phyloP scores from a whole-genome alignment of 2,329 filamentous ascomycete genomes.

The Curvularia eragrostidis region DNA sequence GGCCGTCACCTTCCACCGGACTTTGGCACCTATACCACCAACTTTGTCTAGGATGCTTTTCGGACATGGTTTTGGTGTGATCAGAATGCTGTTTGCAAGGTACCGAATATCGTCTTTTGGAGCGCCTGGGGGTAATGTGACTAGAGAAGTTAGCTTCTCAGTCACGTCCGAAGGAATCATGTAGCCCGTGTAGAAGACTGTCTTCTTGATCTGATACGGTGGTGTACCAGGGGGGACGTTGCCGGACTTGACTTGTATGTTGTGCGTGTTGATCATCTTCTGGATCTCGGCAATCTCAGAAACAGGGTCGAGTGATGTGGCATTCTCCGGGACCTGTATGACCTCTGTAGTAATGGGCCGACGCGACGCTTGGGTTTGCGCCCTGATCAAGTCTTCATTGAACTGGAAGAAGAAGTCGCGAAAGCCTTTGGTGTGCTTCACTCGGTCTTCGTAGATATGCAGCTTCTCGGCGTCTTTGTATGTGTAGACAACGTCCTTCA shows the following conservation, averaged over 20 bases:
- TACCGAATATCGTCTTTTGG: constrained; percentile 76
- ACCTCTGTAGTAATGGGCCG: constrained; percentile 78
- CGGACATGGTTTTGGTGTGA: constrained; percentile 78
- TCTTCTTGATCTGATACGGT: constrained; percentile 78
- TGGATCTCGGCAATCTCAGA: constrained; percentile 84
- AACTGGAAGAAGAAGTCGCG: constrained; percentile 81
- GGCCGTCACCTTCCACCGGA: constrained; percentile 83
- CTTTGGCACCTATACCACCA: constrained; percentile 82
- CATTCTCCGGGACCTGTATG: constrained; percentile 80
- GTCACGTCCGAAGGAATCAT: constrained; percentile 76
- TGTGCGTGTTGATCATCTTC: constrained; percentile 88
- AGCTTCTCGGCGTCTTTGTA: constrained; percentile 85
- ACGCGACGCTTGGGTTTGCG: constrained; percentile 57
- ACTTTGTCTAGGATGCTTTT: constrained; percentile 78
- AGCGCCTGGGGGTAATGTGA: constrained; percentile 66
- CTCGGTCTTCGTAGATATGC: constrained; percentile 69
- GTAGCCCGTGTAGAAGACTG: constrained; percentile 91
- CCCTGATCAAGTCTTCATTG: constrained; percentile 66
- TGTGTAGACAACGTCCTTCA: constrained; percentile 82
- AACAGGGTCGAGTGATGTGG: constrained; percentile 76
- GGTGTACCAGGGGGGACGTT: constrained; percentile 55
- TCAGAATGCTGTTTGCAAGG: constrained; percentile 89
- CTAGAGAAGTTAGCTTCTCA: constrained; percentile 73
- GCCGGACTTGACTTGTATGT: constrained; percentile 62
- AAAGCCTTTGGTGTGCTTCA: constrained; percentile 77